These are phyloP conservation scores for Fusarium ramigenum DNA, from an alignment of 2,329 filamentous ascomycete species.

Conservation along the genomic window DNA sequence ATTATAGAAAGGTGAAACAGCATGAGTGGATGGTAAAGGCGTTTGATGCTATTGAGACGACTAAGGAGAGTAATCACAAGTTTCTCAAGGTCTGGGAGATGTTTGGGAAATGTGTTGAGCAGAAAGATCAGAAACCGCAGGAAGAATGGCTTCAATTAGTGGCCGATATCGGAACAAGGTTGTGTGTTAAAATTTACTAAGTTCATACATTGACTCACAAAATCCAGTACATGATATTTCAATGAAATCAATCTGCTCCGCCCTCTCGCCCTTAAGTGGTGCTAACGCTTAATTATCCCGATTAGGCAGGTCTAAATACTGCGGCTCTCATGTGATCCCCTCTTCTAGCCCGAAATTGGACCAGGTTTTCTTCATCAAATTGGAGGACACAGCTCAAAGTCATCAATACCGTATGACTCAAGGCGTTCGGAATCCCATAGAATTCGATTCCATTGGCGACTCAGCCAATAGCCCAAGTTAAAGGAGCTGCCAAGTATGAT, in stretches of 20 bases:
- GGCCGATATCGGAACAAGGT: background rate
- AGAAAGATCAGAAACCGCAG: constrained; percentile 17
- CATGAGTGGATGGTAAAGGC: constrained; percentile 32
- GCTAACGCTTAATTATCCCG: background rate
- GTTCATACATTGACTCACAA: background rate
- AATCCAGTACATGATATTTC: too few relatives aligned
- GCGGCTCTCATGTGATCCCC: background rate
- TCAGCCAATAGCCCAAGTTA: accelerated
- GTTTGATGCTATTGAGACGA: constrained; percentile 32
- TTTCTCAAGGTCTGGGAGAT: constrained; percentile 44
- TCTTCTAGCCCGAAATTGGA: background rate
- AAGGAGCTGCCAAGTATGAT: background rate
- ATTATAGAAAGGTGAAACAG: constrained; percentile 18
- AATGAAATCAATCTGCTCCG: background rate
- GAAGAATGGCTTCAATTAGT: constrained; percentile 28
- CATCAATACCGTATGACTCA: too few relatives aligned
- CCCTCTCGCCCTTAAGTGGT: background rate
- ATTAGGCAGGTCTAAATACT: background rate
- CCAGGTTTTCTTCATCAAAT: background rate
- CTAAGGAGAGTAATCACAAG: constrained; percentile 33
- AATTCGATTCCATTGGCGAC: too few relatives aligned
- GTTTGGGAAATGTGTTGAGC: constrained; percentile 32
- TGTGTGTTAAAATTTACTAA: background rate
- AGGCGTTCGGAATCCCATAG: background rate
- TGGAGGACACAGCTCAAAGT: too few relatives aligned